Evolutionary conservation across 176 grass and related monocot species (phyloP), one percentile per base, ranked within the genome.

Genomic region (Triticum urartu): DNA sequence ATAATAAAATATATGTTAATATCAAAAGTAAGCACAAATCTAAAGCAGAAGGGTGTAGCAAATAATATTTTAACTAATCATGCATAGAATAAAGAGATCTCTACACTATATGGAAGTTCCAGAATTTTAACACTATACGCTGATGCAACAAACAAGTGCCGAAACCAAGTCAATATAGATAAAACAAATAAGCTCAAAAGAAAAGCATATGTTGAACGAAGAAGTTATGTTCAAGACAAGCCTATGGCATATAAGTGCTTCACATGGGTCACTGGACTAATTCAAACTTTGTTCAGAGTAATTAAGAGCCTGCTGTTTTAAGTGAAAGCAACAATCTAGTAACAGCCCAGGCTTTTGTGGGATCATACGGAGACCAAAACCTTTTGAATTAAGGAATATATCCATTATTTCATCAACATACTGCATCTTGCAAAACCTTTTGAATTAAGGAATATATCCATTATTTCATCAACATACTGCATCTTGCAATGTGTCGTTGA

Each of bases 201-300:
- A 99, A 96, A 96, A 75, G 87, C 92, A 91, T 99, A 91, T 80
- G 84, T 78, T 75, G 97, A 91, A 75, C 94, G 94, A 79, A 99
- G 87, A 91, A 99, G 85, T 68, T 80, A 82, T 90, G 77, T 94
- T 96, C 8, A 88, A 94, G 45, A 78, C 79, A 72, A 94, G 87
- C 54, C 94, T 91, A 24, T 96, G 2, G 40, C 40, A 39, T 42
- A 10, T 42, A 3, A 42, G 40, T 42, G 40, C 40, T 39, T 39
- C 38, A 39, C 38, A 36, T 42, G 40, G 40, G 9, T 42, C 40
- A 42, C 40, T 42, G 0, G 7, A 42, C 7, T 10, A 42, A 85
- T 99, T 39, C 78, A 75, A 90, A 75, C 74, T 86, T 96, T 63
- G 58, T 86, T 83, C 84, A 90, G 9, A 94, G 85, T 43, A 99